A percentile compares a stretch with the other conserved stretches of the same genome.
These are phyloP conservation scores for Xerocomus spinulosus DNA, from an alignment of 768 basidiomycete species.

Conservation along the genomic window DNA sequence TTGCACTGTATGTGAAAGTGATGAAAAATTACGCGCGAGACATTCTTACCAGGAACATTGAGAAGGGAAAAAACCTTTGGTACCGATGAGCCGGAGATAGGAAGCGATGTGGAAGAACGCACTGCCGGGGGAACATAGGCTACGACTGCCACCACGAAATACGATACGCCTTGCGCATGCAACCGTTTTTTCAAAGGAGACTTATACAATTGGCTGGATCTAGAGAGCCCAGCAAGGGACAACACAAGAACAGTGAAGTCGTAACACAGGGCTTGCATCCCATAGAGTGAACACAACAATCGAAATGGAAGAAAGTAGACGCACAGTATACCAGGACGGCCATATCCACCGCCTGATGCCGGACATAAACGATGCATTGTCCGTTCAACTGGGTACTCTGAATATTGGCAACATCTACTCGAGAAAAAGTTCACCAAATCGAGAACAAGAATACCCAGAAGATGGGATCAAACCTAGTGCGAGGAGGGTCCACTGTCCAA, in stretches of 20 bases:
- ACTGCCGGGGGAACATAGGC: conserved; percentile 17
- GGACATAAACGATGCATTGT: not conserved
- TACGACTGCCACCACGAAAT: conserved; percentile 18
- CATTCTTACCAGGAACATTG: not conserved
- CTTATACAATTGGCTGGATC: conserved; percentile 9
- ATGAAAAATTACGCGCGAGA: not conserved
- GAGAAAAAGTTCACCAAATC: not conserved
- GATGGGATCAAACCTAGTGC: conserved; percentile 7
- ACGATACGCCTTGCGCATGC: conserved; percentile 16
- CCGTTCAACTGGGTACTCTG: not conserved
- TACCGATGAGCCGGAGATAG: not conserved
- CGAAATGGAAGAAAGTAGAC: not conserved
- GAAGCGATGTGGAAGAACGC: not conserved
- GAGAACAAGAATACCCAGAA: not conserved
- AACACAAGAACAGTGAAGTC: conserved; percentile 21
- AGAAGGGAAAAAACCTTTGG: conserved; percentile 15
- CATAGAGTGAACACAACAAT: not conserved
- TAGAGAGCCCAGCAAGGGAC: conserved; percentile 14
- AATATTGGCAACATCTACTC: conserved; percentile 16
- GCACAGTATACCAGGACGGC: conserved; percentile 18
- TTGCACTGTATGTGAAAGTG: not conserved
- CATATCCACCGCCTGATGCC: conserved; percentile 1
- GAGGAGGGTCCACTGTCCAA: conserved; percentile 24
- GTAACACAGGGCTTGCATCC: conserved; percentile 17
- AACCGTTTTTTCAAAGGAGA: conserved; percentile 17